phyloP scores from a whole-genome alignment of 257 asterid species.

The Plectranthus barbatus region DNA sequence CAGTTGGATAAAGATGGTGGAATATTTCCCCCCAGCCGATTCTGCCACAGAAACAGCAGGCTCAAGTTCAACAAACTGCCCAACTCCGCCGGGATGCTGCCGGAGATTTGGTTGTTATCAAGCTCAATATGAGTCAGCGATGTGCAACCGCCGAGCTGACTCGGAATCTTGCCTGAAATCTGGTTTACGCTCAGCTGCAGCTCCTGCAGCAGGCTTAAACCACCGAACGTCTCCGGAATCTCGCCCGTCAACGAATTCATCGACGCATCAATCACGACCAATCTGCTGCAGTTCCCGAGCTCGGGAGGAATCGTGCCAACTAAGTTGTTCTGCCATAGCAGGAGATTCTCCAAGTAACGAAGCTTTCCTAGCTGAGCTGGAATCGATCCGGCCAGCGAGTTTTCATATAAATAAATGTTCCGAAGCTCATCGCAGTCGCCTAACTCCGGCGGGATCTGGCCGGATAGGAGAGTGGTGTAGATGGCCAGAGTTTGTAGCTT shows the following conservation, averaged over 20 bases:
- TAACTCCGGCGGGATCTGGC: constrained; percentile 68
- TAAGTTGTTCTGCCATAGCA: constrained; percentile 61
- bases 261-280: constrained; percentile 48
- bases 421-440: constrained; percentile 44
- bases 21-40: constrained; percentile 53
- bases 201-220: constrained; percentile 37
- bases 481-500: constrained; percentile 51
- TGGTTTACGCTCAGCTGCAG: constrained; percentile 65
- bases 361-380: constrained; percentile 50
- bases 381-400: constrained; percentile 59
- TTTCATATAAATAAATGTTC: constrained; percentile 53
- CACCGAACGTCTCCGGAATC: constrained; percentile 55
- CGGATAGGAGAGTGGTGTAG: constrained; percentile 64
- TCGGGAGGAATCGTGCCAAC: constrained; percentile 55
- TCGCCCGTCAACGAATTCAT: constrained; percentile 56
- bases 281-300: constrained; percentile 43
- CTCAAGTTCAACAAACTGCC: constrained; percentile 49
- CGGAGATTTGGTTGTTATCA: constrained; percentile 66
- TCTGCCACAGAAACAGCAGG: constrained; percentile 60
- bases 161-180: constrained; percentile 57
- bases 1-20: constrained; percentile 57
- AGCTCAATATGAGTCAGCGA: constrained; percentile 61
- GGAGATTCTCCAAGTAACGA: constrained; percentile 35
- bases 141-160: constrained; percentile 50
- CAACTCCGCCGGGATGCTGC: constrained; percentile 54